These are phyloP conservation scores for Solanum bulbocastanum DNA, from an alignment of 257 asterid genomes.

Conservation along the genomic window DNA sequence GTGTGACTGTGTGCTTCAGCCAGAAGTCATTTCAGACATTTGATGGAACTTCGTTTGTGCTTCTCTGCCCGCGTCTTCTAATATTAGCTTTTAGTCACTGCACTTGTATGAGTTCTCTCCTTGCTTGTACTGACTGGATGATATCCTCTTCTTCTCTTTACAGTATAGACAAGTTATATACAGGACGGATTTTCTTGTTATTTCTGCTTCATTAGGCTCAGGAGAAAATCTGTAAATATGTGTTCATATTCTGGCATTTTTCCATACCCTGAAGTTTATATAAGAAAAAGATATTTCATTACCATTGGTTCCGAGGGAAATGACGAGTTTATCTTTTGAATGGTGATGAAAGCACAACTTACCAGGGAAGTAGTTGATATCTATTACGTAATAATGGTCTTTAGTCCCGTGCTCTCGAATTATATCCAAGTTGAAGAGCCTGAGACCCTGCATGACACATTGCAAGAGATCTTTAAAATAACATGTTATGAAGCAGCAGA, in stretches of 20 bases:
- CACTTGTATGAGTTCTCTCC: not conserved
- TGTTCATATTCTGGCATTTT: slow-evolving; percentile 88
- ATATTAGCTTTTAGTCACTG: not conserved
- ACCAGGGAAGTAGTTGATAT: slow-evolving; percentile 96
- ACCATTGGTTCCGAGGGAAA: not conserved
- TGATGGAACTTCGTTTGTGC: not conserved
- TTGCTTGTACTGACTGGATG: not conserved
- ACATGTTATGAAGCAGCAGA: not conserved
- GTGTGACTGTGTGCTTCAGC: not conserved
- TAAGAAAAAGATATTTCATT: not conserved
- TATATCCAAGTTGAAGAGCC: slow-evolving; percentile 82
- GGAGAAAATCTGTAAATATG: slow-evolving; percentile 79
- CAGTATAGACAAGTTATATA: not conserved
- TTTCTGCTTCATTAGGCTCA: slow-evolving; percentile 48
- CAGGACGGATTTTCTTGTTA: not conserved
- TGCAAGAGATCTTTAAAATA: not conserved
- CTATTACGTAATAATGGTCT: slow-evolving; percentile 75
- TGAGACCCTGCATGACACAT: slow-evolving; percentile 55
- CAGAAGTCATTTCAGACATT: not conserved
- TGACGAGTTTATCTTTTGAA: not conserved
- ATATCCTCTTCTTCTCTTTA: not conserved
- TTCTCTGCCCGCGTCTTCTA: not conserved
- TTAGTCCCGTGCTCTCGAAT: slow-evolving; percentile 78
- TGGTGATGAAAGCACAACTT: not conserved
- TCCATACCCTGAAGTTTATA: slow-evolving; percentile 55